Percentiles rank a stretch among this genome's conserved stretches.
Conservation (phyloP, 148 eudicot genomes). For the Rhododendron kiyosumense region DNA sequence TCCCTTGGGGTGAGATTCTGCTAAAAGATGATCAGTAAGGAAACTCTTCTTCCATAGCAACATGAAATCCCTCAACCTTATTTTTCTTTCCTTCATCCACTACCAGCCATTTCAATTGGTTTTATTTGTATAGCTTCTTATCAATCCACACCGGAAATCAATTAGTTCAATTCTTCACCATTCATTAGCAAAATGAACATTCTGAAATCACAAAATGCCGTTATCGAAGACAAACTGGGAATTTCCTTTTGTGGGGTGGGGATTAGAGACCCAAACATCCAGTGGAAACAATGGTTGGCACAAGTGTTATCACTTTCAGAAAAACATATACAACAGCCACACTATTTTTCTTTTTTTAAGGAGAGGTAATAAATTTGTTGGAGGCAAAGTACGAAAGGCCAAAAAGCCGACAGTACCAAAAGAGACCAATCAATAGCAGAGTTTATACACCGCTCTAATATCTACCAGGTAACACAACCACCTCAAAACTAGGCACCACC, state of each 20-base stretch:
- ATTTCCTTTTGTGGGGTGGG: too few species aligned
- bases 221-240: neutral
- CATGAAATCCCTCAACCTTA: neutral
- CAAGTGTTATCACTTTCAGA: neutral
- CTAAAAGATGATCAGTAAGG: neutral
- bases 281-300: neutral
- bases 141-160: neutral
- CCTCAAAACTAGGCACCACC: neutral
- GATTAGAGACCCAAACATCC: too few species aligned
- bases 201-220: neutral
- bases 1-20: neutral
- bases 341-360: neutral
- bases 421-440: neutral
- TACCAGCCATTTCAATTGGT: neutral
- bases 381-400: neutral
- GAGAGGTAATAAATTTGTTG: neutral
- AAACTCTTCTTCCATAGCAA: neutral
- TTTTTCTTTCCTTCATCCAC: neutral
- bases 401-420: neutral
- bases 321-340: neutral
- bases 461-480: neutral
- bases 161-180: neutral
- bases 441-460: neutral
- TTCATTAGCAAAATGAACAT: neutral
- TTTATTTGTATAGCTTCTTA: neutral